Conservation (phyloP, 768 basidiomycete species). For the Hygrophoropsis aurantiaca region DNA sequence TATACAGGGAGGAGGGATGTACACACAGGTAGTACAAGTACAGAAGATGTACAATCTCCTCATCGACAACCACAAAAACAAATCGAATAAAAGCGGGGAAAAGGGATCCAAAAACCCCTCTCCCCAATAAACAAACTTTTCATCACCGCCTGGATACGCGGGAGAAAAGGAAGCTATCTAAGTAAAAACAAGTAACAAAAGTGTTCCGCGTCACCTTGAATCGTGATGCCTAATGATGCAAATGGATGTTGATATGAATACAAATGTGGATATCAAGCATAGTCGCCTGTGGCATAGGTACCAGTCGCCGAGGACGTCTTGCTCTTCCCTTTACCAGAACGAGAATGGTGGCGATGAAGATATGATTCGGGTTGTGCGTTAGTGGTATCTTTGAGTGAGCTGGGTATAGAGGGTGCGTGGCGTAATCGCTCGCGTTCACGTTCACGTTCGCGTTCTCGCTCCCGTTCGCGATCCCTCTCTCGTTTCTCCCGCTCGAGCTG, state of each 20-base stretch:
- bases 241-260: neutral
- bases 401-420: constrained; percentile 10
- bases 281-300: constrained; percentile 11
- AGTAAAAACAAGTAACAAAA: no score
- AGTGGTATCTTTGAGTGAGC: constrained; percentile 29
- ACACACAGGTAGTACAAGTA: constrained; percentile 9
- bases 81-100: constrained; percentile 17
- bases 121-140: no score
- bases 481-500: constrained; percentile 48
- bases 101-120: no score
- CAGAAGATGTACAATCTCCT: constrained; percentile 1
- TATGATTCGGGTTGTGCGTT: constrained; percentile 19
- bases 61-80: constrained; percentile 2
- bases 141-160: no score
- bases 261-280: neutral
- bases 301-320: constrained; percentile 12
- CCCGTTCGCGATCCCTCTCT: constrained; percentile 29
- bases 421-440: constrained; percentile 14
- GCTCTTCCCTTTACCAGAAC: constrained; percentile 13
- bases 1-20: constrained; percentile 7
- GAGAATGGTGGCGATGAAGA: constrained; percentile 18
- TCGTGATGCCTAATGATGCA: neutral
- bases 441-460: constrained; percentile 29
- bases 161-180: no score
- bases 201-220: no score